These are phyloP conservation scores for Fusarium tupiense DNA, from an alignment of 2,329 filamentous ascomycete species.

Conservation along the genomic window DNA sequence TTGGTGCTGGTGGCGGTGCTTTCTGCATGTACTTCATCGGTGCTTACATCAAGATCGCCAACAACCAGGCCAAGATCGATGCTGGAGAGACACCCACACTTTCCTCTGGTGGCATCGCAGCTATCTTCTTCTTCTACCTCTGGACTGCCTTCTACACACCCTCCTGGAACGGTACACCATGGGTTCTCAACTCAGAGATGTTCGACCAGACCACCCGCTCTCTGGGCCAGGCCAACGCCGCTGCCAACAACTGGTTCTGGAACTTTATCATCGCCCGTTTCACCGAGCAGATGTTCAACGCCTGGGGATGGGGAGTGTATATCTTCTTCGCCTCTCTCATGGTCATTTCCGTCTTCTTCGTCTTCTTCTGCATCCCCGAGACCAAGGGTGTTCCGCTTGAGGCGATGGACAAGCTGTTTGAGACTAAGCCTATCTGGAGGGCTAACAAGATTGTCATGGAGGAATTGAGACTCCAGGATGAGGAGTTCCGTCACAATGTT, in stretches of 20 bases:
- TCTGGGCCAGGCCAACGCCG: conserved; percentile 76
- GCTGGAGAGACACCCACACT: conserved; percentile 45
- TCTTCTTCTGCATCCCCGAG: conserved; percentile 72
- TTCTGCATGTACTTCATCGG: conserved; percentile 73
- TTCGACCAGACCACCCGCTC: conserved; percentile 72
- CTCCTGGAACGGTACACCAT: conserved; percentile 78
- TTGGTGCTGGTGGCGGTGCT: conserved; percentile 70
- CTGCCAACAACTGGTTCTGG: conserved; percentile 77
- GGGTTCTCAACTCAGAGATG: conserved; percentile 81
- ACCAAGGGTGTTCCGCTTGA: conserved; percentile 74
- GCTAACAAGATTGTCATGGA: conserved; percentile 58
- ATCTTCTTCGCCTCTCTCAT: conserved; percentile 75
- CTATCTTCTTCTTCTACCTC: conserved; percentile 73
- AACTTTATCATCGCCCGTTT: conserved; percentile 76
- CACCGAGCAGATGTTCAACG: conserved; percentile 71
- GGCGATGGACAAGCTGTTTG: conserved; percentile 71
- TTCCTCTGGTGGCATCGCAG: conserved; percentile 67
- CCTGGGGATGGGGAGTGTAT: conserved; percentile 71
- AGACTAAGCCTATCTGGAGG: conserved; percentile 55
- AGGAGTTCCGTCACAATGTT: conserved; percentile 47
- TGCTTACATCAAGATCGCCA: conserved; percentile 55
- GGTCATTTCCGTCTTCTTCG: conserved; percentile 65
- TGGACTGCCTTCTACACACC: conserved; percentile 72
- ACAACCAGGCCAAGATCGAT: conserved; percentile 51
- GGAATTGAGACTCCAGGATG: conserved; percentile 51